Evolutionary conservation across 352 stramenopile genomes (phyloP), one percentile per base, ranked within the genome.

Genomic region (Pythium guiyangense): DNA sequence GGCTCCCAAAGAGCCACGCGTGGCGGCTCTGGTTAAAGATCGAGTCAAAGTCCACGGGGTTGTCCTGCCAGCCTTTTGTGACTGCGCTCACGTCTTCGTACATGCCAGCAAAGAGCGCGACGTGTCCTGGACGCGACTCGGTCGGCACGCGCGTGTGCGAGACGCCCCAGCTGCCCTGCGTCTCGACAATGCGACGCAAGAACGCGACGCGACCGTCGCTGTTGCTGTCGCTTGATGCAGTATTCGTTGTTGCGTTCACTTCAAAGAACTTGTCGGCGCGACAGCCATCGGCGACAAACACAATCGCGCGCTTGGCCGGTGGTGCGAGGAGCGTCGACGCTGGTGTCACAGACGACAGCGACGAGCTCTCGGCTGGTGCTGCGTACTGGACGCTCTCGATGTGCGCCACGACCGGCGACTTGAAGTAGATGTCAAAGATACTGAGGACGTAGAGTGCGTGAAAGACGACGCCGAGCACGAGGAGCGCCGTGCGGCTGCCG

Each of bases 361-460:
- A 35, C n/a, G 52, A 43, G 10, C 26, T 15, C 10, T 18, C 29
- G 25, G 54, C 31, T 0, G 46, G 35, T 10, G 67, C 57, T 6
- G 70, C 55, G 49, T 78, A 70, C 14, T 57, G 45, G 6, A 87
- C 61, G 58, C 73, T 84, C 59, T 78, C 69, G 44, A 94, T 75
- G 60, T 85, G 72, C 25, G 63, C 63, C 35, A 93, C 85, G 4
- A 95, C 77, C 37, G 83, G 85, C 10, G 83, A 92, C 59, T 79
- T 92, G 70, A 95, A 95, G 83, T 95, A 95, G 54, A 95, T 93
- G 69, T 95, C 85, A 60, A 95, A 93, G 73, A 95, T 93, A 58
- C 85, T 95, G 26, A 92, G 69, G 58, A 95, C 80, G 74, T 95
- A 95, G 48, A 88, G 60, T 20, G 70, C 74, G 64, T 95, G 85